phyloP scores from a whole-genome alignment of 140 eudicot genomes.

The Ambrosia hybrid region DNA sequence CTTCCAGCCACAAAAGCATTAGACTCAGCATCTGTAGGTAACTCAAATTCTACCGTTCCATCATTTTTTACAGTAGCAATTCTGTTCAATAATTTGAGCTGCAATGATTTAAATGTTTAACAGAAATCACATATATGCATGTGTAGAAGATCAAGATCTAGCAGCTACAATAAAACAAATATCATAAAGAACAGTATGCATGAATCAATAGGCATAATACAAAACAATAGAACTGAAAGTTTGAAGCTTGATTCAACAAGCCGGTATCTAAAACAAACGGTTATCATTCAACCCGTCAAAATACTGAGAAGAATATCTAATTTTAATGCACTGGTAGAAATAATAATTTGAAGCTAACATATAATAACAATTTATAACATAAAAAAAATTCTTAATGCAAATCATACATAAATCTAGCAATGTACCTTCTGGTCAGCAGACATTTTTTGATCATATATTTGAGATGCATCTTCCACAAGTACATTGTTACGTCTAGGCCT shows the following conservation, averaged over 20 bases:
- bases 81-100: conserved; percentile 96
- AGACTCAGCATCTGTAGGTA: conserved; percentile 79
- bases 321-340: neutral
- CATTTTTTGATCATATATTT: conserved; percentile 64
- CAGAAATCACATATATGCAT: conserved; percentile 29
- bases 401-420: conserved; percentile 17
- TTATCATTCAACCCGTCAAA: neutral
- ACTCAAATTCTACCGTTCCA: conserved; percentile 93
- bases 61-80: conserved; percentile 92
- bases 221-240: too few relatives aligned
- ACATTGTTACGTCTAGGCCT: conserved; percentile 46
- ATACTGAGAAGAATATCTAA: neutral
- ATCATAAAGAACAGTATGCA: conserved; percentile 19
- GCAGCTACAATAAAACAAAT: conserved; percentile 9
- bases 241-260: too few relatives aligned
- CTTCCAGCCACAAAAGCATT: conserved; percentile 38
- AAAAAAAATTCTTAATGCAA: neutral
- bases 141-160: conserved; percentile 12
- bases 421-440: conserved; percentile 72
- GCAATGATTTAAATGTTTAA: conserved; percentile 59
- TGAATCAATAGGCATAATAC: neutral
- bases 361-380: neutral
- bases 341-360: neutral
- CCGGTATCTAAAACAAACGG: neutral
- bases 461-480: conserved; percentile 75